A percentile compares a stretch with the other conserved stretches of the same genome.
phyloP scores from a whole-genome alignment of 768 basidiomycete genomes.

The Naganishia vaughanmartiniae region DNA sequence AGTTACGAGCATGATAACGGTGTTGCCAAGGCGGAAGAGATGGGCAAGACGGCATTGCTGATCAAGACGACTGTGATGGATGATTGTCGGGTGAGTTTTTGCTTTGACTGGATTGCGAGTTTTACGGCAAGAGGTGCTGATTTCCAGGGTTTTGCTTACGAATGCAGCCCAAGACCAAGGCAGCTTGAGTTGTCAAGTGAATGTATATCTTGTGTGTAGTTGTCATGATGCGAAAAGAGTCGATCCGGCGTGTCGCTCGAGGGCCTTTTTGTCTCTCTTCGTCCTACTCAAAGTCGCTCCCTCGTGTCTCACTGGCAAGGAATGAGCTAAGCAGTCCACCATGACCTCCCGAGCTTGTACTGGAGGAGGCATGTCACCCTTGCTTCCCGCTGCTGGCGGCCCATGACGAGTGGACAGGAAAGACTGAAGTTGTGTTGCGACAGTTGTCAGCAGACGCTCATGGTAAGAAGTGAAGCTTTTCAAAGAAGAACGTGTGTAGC shows the following conservation, averaged over 20 bases:
- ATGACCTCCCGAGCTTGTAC: too few relatives aligned
- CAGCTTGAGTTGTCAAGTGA: neutral
- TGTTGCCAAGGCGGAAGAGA: conserved; percentile 66
- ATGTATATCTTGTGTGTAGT: neutral
- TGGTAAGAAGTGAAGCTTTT: too few relatives aligned
- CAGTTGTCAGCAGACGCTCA: neutral
- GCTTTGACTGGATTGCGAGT: neutral
- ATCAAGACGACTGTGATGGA: conserved; percentile 52
- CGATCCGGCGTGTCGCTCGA: neutral
- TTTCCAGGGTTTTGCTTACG: neutral
- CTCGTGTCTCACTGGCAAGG: too few relatives aligned
- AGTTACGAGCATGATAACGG: conserved; percentile 91
- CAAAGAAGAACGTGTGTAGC: too few relatives aligned
- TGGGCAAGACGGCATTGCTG: conserved; percentile 49
- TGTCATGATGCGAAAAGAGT: neutral
- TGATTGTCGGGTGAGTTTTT: conserved; percentile 48
- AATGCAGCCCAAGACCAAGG: conserved; percentile 23
- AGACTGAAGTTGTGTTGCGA: too few relatives aligned
- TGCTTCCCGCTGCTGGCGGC: too few relatives aligned
- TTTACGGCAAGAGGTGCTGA: neutral
- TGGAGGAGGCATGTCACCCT: too few relatives aligned
- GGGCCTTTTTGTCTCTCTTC: too few relatives aligned
- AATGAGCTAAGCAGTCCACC: too few relatives aligned
- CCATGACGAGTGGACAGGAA: too few relatives aligned
- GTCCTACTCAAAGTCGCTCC: too few relatives aligned